Base-by-base conservation (phyloP, 2,329 filamentous ascomycete species). In the Aspergillus aculeatus region DNA sequence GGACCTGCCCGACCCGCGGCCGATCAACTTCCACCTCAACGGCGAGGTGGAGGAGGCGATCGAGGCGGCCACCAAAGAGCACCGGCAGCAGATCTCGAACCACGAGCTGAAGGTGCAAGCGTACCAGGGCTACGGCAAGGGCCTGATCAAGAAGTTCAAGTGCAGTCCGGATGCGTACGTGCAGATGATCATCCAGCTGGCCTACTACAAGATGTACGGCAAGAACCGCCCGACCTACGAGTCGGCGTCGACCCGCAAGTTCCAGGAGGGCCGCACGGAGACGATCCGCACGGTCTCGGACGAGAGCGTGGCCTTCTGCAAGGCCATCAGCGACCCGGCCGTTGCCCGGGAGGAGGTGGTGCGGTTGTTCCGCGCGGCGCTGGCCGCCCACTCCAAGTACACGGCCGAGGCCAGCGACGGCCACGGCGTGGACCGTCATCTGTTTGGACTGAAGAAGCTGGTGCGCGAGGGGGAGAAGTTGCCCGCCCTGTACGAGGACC, bases 141-240 rank as follows among this genome's bases (percentile, higher is more conserved):
- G 92, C 26, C 82, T 99, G 63, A 98, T 99, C 84, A 99, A 99
- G 87, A 96, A 96, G 79, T 98, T 99, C 87, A 96, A 92, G 81
- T 96, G 91, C 86, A 96, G 91, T 26, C 95, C 95, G 31, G 96
- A 99, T 71, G 95, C 94, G 32, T 99, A 96, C 77, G 92, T 98
- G 47, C 95, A 99, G 80, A 95, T 99, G 92, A 82, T 97, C 76
- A 99, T 99, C 76, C 95, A 99, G 78, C 87, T 98, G 56, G 95
- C 95, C 44, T 99, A 99, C 83, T 89, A 89, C 84, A 98, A 98
- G 81, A 97, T 99, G 91, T 96, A 96, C 79, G 95, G 95, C 83
- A 92, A 93, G 84, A 97, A 93, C 84, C 86, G 95, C 4, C 95
- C 95, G 1, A 99, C 96, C 0, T 99, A 99, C 81, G 95, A 99